Conservation (phyloP, 1,139 yeast genomes). For the Geotrichum citri-aurantii region DNA sequence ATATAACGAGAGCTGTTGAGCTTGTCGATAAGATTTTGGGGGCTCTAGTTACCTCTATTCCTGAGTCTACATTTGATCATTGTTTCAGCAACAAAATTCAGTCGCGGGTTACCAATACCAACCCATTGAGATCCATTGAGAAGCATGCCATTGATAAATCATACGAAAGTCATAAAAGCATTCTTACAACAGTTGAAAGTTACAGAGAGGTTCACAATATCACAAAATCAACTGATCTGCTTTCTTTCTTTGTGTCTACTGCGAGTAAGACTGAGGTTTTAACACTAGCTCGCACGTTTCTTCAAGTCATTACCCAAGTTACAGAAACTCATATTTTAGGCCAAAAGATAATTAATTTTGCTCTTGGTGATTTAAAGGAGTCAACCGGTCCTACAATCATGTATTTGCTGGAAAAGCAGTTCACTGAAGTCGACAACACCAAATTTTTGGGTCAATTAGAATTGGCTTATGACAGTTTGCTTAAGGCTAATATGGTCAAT, state of each 20-base stretch:
- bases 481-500: conserved; percentile 43
- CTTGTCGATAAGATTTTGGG: conserved; percentile 8
- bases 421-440: conserved; percentile 3
- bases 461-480: conserved; percentile 7
- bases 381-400: conserved; percentile 22
- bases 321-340: conserved; percentile 23
- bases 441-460: conserved; percentile 5
- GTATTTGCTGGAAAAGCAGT: conserved; percentile 4
- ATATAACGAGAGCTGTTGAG: conserved; percentile 8
- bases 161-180: conserved; percentile 20
- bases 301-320: conserved; percentile 21
- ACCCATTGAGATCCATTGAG: conserved; percentile 30
- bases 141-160: conserved; percentile 24
- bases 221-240: conserved; percentile 27
- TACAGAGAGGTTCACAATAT: conserved; percentile 23
- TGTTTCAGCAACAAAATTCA: conserved; percentile 28
- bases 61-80: conserved; percentile 2
- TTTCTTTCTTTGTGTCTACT: conserved; percentile 22
- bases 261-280: conserved; percentile 19
- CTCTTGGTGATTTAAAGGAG: conserved; percentile 32
- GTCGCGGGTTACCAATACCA: conserved; percentile 29
- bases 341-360: conserved; percentile 29
- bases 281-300: conserved; percentile 32
- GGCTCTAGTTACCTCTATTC: background rate
- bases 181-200: conserved; percentile 24